Conservation (phyloP, 345 rosid genomes). For the Trapa incisa region DNA sequence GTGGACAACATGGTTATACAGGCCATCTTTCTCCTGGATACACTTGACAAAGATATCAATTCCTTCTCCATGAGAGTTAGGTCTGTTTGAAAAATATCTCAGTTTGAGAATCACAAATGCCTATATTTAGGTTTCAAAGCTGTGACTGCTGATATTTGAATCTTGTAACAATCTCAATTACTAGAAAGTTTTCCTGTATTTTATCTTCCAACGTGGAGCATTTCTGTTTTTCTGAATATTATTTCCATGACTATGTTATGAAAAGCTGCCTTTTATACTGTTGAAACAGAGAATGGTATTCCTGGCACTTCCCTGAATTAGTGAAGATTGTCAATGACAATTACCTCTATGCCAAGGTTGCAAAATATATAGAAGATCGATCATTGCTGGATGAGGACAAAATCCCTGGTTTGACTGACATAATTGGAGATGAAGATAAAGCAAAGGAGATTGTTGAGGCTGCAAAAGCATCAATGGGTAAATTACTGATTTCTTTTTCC, state of each 20-base stretch:
- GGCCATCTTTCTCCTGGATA: constrained; percentile 78
- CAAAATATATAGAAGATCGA: constrained; percentile 62
- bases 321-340: constrained; percentile 92
- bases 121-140: not conserved
- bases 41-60: constrained; percentile 84
- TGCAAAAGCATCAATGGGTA: constrained; percentile 98
- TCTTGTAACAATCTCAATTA: not conserved
- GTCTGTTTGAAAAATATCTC: constrained; percentile 26
- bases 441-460: constrained; percentile 86
- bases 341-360: constrained; percentile 66
- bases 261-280: not conserved
- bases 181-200: not conserved
- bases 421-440: constrained; percentile 87
- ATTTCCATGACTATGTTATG: not conserved
- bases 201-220: not conserved
- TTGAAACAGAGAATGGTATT: constrained; percentile 85
- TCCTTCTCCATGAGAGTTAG: constrained; percentile 88
- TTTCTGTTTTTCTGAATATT: not conserved
- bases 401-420: constrained; percentile 46
- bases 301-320: constrained; percentile 95
- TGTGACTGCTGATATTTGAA: not conserved
- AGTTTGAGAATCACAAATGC: not conserved
- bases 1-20: constrained; percentile 95
- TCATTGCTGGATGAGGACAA: constrained; percentile 52
- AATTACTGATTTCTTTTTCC: constrained; percentile 4